Evolutionary conservation across 306 rosid genomes (phyloP), one percentile per base, ranked within the genome.

Genomic region (Mimosa bimucronata): DNA sequence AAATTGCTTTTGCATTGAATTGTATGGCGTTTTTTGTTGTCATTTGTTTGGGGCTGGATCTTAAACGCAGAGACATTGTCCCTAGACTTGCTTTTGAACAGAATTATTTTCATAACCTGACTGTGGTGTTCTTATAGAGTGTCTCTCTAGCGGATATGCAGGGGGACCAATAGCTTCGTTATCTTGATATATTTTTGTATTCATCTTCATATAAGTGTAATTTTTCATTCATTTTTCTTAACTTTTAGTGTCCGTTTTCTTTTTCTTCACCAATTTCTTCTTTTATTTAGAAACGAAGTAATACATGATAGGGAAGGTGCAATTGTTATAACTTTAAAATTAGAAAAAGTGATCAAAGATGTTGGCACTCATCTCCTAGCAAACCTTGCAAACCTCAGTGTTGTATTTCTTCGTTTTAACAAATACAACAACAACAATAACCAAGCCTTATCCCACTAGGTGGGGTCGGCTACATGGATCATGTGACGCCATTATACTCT

Each of bases 31-130:
- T 30, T 23, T 31, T 30, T 21, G 4, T 6, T 65, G 70, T 65
- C 70, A 30, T 31, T 64, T 44, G 70, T n/a, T 31, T 65, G 13
- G 70, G 44, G 70, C 44, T 65, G 70, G 70, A 65, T 65, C 7
- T 15, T 29, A 14, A 65, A 62, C 40, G 7, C 18, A 28, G 18
- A 62, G 18, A 8, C 19, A 65, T 64, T 30, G 70, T 34, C 15
- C 71, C 71, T 66, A 18, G n/a, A 62, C 40, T 13, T 13, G 68
- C 23, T 29, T 62, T 29, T 2, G 71, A 7, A 66, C 45, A 18
- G 45, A 66, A 34, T 66, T 66, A 11, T 66, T 66, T 66, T 31
- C 25, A 19, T 34, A 18, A 40, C 14, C 45, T 34, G 26, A 16
- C 26, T 19, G 3, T 34, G 45, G 71, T 66, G 71, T 66, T 31